Evolutionary conservation across 257 asterid genomes (phyloP).

Genomic region (Leonotis leonurus): DNA sequence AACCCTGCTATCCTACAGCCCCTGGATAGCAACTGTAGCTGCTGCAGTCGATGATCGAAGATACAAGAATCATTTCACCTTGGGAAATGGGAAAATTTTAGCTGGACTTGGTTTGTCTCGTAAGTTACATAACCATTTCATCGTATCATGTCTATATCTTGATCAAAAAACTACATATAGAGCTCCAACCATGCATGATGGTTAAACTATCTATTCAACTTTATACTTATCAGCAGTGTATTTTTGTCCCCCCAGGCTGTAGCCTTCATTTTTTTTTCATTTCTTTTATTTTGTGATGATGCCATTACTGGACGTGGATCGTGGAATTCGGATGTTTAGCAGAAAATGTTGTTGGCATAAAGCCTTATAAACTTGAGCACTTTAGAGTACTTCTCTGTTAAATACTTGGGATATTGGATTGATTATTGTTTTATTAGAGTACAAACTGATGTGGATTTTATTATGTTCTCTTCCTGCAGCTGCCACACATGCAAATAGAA

Average conservation of each 20-base stretch:
- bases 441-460: constrained; percentile 9
- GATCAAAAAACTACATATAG: neutral
- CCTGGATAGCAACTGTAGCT: constrained; percentile 95
- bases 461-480: constrained; percentile 49
- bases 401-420: neutral
- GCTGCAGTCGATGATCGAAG: constrained; percentile 98
- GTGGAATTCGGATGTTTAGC: no score
- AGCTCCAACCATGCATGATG: neutral
- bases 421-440: neutral
- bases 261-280: no score
- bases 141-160: neutral
- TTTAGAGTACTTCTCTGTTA: neutral
- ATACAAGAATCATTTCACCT: constrained; percentile 80
- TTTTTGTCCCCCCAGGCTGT: no score
- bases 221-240: no score
- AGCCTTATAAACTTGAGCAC: neutral
- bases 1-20: constrained; percentile 92
- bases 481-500: constrained; percentile 70
- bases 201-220: neutral
- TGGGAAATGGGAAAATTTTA: constrained; percentile 85
- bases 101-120: constrained; percentile 92
- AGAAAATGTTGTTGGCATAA: no score
- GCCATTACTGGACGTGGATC: no score
- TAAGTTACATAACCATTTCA: constrained; percentile 33
- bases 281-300: no score